Conservation (phyloP, 169 alveolate species). For the Plasmodium fragile region DNA sequence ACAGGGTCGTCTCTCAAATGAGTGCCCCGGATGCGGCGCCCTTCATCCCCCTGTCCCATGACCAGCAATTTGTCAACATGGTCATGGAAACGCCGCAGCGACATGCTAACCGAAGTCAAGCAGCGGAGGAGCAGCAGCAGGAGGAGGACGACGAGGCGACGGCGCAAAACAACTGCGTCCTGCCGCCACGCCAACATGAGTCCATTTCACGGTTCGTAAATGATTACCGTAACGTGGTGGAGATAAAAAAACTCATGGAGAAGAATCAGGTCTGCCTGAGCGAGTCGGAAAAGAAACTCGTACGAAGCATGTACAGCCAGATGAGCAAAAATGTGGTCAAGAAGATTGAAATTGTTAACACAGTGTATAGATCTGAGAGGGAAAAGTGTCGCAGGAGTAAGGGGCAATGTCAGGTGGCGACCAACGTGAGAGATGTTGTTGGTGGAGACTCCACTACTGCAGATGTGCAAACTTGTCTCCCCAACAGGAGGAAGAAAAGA, state of each 20-base stretch:
- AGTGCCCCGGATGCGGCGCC: neutral
- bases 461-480: neutral
- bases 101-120: neutral
- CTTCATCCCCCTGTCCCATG: conserved; percentile 39
- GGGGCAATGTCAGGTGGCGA: neutral
- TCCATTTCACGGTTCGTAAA: conserved; percentile 11
- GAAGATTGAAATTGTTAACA: conserved; percentile 46
- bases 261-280: conserved; percentile 7
- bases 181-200: conserved; percentile 18
- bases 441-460: neutral
- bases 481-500: neutral
- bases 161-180: neutral
- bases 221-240: conserved; percentile 35
- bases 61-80: neutral
- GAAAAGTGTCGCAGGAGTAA: neutral
- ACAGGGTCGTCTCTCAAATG: neutral
- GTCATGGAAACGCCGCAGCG: neutral
- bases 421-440: neutral
- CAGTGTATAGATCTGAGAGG: conserved; percentile 28
- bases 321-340: conserved; percentile 61
- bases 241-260: conserved; percentile 7
- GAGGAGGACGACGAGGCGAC: neutral
- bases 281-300: neutral
- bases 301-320: conserved; percentile 3
- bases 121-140: neutral